Evolutionary conservation across 306 rosid genomes (phyloP), one percentile per base, ranked within the genome.

Genomic region (Sesbania bispinosa): DNA sequence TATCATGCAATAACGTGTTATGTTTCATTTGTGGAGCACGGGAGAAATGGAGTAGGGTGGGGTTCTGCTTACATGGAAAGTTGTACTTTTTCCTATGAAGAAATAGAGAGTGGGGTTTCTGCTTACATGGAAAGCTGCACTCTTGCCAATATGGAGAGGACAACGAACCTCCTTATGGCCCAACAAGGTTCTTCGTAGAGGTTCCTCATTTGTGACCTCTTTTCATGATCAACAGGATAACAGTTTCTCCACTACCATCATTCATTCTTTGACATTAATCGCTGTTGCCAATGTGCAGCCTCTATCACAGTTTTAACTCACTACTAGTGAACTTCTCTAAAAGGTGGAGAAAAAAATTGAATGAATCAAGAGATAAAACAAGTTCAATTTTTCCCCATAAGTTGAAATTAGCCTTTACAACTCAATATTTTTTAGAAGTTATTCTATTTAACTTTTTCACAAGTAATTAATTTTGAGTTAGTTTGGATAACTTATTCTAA

Each of bases 201-300:
- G 47, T 26, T 76, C 43, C 62, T 74, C 69, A 60, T 57, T 78
- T 46, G 71, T 71, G 80, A 50, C 69, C 38, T 74, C 79, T 65
- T 73, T 57, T 55, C n/a, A n/a, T n/a, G n/a, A n/a, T n/a, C 60
- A 73, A 21, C 52, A 47, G 62, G 14, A 60, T 6, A 50, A 80
- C 80, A 85, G 84, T 85, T 77, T 74, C 83, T 72, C 88, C 89
- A 87, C 85, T 85, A 62, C 23, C 46, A 69, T 83, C 60, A 80
- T 73, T 75, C 64, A 7, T 57, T 57, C 61, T 39, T 48, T 71
- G 80, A 75, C 71, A 50, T 29, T n/a, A n/a, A n/a, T n/a, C n/a
- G n/a, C n/a, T 61, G 10, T 50, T 42, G 13, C 6, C n/a, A 5
- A 14, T 42, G 18, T 77, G 6, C 45, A 18, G 13, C 33, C 4